These are phyloP conservation scores for Penicillium salamii DNA, from an alignment of 495 filamentous ascomycete species.

Conservation along the genomic window DNA sequence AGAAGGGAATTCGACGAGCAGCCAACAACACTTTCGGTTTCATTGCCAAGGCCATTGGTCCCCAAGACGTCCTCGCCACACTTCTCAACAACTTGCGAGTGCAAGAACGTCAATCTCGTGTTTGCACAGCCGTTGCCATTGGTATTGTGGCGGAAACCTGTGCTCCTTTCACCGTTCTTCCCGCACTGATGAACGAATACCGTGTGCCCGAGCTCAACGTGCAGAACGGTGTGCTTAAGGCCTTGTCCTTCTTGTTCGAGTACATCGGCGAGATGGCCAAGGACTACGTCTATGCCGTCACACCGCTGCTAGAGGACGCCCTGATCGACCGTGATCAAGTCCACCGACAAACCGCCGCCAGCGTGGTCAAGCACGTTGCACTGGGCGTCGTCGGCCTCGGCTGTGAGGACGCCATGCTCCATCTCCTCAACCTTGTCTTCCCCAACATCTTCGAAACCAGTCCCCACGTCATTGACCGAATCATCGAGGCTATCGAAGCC, in stretches of 20 bases:
- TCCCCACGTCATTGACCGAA: slow-evolving; percentile 97
- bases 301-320: slow-evolving; percentile 94
- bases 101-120: slow-evolving; percentile 95
- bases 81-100: slow-evolving; percentile 95
- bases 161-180: slow-evolving; percentile 97
- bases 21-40: slow-evolving; percentile 99
- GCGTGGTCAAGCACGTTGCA: slow-evolving; percentile 95
- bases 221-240: slow-evolving; percentile 97
- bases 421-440: slow-evolving; percentile 92
- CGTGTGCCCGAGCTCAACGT: slow-evolving; percentile 98
- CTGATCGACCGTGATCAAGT: slow-evolving; percentile 98
- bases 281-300: slow-evolving; percentile 98
- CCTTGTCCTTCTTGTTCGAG: slow-evolving; percentile 95
- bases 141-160: slow-evolving; percentile 99
- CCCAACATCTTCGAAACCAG: slow-evolving; percentile 98
- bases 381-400: slow-evolving; percentile 93
- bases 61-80: slow-evolving; percentile 94
- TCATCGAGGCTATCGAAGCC: slow-evolving; percentile 96
- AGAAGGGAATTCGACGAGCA: slow-evolving; percentile 96
- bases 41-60: slow-evolving; percentile 98
- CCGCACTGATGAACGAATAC: slow-evolving; percentile 99
- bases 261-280: slow-evolving; percentile 99
- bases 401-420: slow-evolving; percentile 98
- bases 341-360: slow-evolving; percentile 93
- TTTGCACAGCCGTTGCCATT: slow-evolving; percentile 98